Conservation (phyloP, 2,329 filamentous ascomycete genomes). For the Colletotrichum tofieldiae region DNA sequence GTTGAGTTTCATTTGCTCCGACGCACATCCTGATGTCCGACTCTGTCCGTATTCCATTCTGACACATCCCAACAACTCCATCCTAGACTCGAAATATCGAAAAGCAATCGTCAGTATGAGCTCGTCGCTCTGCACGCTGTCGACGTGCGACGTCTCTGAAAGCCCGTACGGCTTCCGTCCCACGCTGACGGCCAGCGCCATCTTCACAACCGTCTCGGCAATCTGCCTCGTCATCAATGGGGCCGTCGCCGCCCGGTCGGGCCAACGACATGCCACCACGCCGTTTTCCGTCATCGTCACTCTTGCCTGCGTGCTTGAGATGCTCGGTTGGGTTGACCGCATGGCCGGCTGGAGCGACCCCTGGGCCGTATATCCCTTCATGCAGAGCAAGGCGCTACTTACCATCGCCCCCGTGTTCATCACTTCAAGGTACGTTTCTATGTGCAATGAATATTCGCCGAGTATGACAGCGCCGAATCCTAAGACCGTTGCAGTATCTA, state of each 20-base stretch:
- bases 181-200: conserved; percentile 26
- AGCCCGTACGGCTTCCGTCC: conserved; percentile 49
- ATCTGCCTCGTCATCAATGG: conserved; percentile 43
- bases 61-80: background rate
- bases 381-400: conserved; percentile 46
- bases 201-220: conserved; percentile 46
- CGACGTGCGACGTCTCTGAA: conserved; percentile 44
- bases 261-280: conserved; percentile 27
- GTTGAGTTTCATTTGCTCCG: background rate
- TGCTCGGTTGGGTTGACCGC: conserved; percentile 47
- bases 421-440: conserved; percentile 46
- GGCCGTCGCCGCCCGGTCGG: conserved; percentile 41
- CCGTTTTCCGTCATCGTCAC: conserved; percentile 45
- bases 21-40: background rate
- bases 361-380: conserved; percentile 47
- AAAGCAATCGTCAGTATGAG: conserved; percentile 4
- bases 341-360: conserved; percentile 45
- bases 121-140: conserved; percentile 41
- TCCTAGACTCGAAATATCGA: background rate
- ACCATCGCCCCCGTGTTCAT: conserved; percentile 50
- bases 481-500: conserved; percentile 47
- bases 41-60: background rate
- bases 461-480: background rate
- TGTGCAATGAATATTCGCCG: too few relatives aligned
- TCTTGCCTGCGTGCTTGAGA: conserved; percentile 47